Evolutionary conservation across 805 yeast genomes (phyloP).

Genomic region (Novakomyces olei): DNA sequence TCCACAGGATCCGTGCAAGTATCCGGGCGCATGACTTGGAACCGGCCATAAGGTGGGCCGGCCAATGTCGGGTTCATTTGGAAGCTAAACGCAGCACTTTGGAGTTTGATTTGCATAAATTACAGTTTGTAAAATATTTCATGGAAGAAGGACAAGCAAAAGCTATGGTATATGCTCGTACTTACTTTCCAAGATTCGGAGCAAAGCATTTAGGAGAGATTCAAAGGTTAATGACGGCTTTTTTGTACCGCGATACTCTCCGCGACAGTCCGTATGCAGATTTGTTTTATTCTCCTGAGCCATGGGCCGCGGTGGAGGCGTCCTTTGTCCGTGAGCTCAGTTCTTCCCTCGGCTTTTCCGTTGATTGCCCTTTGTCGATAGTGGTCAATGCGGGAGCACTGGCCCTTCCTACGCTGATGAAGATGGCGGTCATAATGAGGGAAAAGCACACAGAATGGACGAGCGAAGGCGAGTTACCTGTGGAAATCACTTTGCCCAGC

Average conservation of each 20-base stretch:
- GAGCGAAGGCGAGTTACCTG: constrained; percentile 36
- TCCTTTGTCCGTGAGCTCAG: constrained; percentile 30
- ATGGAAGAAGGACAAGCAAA: neutral
- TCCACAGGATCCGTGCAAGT: too few relatives aligned
- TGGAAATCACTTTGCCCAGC: constrained; percentile 34
- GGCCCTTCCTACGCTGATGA: constrained; percentile 31
- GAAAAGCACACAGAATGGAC: constrained; percentile 30
- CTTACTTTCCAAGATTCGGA: constrained; percentile 21
- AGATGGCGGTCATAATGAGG: constrained; percentile 23
- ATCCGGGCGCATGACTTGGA: too few relatives aligned
- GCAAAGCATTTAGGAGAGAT: constrained; percentile 21
- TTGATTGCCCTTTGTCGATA: constrained; percentile 31
- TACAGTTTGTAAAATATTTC: constrained; percentile 19
- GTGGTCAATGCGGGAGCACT: constrained; percentile 30
- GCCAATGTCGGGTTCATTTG: constrained; percentile 12
- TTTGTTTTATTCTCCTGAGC: constrained; percentile 12
- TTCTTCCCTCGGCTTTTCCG: constrained; percentile 24
- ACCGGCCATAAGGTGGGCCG: constrained; percentile 29
- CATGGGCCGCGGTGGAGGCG: constrained; percentile 15
- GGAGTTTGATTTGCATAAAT: constrained; percentile 24
- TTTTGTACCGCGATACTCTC: constrained; percentile 12
- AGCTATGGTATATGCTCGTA: constrained; percentile 26
- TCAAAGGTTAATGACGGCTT: constrained; percentile 24
- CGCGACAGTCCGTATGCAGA: constrained; percentile 12
- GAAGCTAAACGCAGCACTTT: constrained; percentile 20